These are phyloP conservation scores for Herpetomonas tarakana DNA, from an alignment of 208 protist genomes.

Conservation along the genomic window DNA sequence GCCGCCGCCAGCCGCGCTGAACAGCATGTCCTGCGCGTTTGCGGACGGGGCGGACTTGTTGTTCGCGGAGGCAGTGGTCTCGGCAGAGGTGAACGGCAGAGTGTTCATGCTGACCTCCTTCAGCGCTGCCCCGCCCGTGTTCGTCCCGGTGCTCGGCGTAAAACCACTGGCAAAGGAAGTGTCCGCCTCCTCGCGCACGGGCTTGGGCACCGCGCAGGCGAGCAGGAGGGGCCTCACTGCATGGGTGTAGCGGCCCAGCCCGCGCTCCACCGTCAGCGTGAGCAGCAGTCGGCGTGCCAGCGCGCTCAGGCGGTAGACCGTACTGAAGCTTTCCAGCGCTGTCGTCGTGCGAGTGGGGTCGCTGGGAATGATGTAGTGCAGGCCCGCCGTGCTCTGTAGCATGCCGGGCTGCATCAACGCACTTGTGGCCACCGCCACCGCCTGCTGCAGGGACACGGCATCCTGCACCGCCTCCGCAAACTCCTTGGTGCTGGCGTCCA, in stretches of 20 bases:
- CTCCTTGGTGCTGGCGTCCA: conserved; percentile 64
- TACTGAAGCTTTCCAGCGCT: conserved; percentile 75
- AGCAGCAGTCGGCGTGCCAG: conserved; percentile 60
- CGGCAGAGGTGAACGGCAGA: not conserved
- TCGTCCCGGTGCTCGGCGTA: not conserved
- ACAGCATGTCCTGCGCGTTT: not conserved
- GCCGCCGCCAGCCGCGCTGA: not conserved
- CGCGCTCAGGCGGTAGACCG: conserved; percentile 42
- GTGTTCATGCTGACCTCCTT: not conserved
- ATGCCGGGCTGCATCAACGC: conserved; percentile 84
- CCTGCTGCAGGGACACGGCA: conserved; percentile 55
- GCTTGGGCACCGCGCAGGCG: conserved; percentile 47
- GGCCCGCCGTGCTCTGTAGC: conserved; percentile 70
- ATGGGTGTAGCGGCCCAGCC: conserved; percentile 37
- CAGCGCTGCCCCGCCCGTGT: not conserved
- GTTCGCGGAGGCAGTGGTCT: not conserved
- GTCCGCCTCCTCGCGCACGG: conserved; percentile 1
- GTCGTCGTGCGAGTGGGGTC: conserved; percentile 63
- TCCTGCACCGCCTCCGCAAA: conserved; percentile 62
- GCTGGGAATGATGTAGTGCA: conserved; percentile 72
- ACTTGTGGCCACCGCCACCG: conserved; percentile 61
- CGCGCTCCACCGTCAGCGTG: conserved; percentile 71
- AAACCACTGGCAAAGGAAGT: not conserved
- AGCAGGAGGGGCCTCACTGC: conserved; percentile 68
- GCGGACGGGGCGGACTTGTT: not conserved